These are phyloP conservation scores for Antarctomyces pellizariae DNA, from an alignment of 495 filamentous ascomycete species.

Conservation along the genomic window DNA sequence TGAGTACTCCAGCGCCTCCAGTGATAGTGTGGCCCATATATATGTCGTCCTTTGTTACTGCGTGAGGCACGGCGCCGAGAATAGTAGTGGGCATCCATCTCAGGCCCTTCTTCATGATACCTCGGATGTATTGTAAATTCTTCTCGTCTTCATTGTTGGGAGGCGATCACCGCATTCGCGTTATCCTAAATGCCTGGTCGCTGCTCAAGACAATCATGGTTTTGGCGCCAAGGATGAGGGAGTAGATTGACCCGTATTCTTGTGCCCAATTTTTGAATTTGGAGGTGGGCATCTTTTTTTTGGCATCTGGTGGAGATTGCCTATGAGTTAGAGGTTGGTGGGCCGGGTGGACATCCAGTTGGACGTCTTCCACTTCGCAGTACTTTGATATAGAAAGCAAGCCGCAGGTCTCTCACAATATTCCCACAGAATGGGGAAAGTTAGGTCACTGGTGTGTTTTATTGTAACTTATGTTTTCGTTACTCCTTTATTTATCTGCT, in stretches of 20 bases:
- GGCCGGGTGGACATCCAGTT: too few species aligned
- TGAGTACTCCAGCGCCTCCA: slow-evolving; percentile 15
- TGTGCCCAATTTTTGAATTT: slow-evolving; percentile 2
- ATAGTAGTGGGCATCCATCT: slow-evolving; percentile 37
- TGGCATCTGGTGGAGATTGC: too few species aligned
- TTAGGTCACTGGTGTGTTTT: too few species aligned
- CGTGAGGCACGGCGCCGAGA: slow-evolving; percentile 32
- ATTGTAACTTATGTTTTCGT: too few species aligned
- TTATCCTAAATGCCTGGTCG: slow-evolving; percentile 16
- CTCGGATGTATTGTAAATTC: slow-evolving; percentile 25
- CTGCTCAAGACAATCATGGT: slow-evolving; percentile 5
- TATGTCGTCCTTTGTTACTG: slow-evolving; percentile 25
- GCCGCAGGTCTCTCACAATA: too few species aligned
- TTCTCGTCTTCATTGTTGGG: slow-evolving; percentile 26
- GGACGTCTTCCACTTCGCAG: too few species aligned
- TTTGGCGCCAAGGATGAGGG: slow-evolving; percentile 3
- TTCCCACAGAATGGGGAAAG: too few species aligned
- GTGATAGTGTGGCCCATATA: slow-evolving; percentile 28
- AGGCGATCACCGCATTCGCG: slow-evolving; percentile 20
- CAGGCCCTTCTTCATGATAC: slow-evolving; percentile 32
- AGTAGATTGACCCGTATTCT: slow-evolving; percentile 7
- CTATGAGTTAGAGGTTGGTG: too few species aligned
- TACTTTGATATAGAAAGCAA: too few species aligned
- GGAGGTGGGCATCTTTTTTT: slow-evolving; percentile 12
- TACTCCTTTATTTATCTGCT: too few species aligned